Base-by-base conservation (phyloP, 257 asterid species). In the Oldenlandia corymbosa region DNA sequence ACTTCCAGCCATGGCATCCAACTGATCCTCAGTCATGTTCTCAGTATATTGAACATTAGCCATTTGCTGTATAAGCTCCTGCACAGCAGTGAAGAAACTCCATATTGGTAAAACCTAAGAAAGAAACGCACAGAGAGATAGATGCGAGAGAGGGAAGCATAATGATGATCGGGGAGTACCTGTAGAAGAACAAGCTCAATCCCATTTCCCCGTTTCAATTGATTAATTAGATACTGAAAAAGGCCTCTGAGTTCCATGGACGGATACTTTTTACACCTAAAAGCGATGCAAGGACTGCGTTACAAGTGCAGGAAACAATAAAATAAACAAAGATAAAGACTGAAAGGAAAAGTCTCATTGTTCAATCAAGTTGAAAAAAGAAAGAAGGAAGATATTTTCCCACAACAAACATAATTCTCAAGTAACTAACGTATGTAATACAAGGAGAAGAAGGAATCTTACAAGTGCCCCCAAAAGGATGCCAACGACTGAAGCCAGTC, bases 401-500 rank as follows among this genome's bases (percentile, higher is more conserved):
- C n/a, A n/a, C n/a, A n/a, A n/a, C n/a, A n/a, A n/a, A n/a, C n/a
- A n/a, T n/a, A n/a, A n/a, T n/a, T n/a, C n/a, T n/a, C n/a, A n/a
- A n/a, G n/a, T n/a, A n/a, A n/a, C n/a, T n/a, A n/a, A n/a, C n/a
- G n/a, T n/a, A n/a, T n/a, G 37, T 68, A 65, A 57, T 30, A 73
- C n/a, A 74, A 55, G 37, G 36, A 23, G 28, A 80, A 71, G 67
- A 76, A 71, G 49, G 79, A 73, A 48, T 58, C 99, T 73, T 90
- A 93, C 99, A 93, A 76, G 86, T 93, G 99, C 77, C 99, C 99
- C 99, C 99, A 93, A 75, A 93, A 93, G 65, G 97, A 90, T 72
- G 99, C 99, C 77, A 93, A 86, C 61, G 99, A 93, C 51, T 93
- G 99, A 73, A 93, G 99, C 99, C 99, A 93, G 62, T 93, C 99